These are phyloP conservation scores for Fusarium zealandicum DNA, from an alignment of 2,329 filamentous ascomycete genomes.

Conservation along the genomic window DNA sequence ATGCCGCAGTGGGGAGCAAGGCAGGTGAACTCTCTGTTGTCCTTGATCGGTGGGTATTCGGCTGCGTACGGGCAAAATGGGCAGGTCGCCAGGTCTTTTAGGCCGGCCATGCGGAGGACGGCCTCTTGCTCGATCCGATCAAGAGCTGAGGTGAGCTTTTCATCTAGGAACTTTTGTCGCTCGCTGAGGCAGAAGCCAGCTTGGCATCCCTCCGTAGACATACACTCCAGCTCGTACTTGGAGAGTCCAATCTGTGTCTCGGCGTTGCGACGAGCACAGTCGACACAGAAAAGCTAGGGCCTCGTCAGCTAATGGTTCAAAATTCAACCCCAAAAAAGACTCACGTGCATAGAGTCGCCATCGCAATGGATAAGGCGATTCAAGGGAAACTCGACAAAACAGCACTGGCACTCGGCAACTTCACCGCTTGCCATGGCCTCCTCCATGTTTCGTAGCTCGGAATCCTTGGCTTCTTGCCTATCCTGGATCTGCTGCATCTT, in stretches of 20 bases:
- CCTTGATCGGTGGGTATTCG: constrained; percentile 71
- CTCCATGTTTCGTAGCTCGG: constrained; percentile 50
- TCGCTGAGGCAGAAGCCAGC: constrained; percentile 66
- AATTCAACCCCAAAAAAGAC: constrained; percentile 15
- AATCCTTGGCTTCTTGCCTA: constrained; percentile 35
- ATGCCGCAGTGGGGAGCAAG: constrained; percentile 68
- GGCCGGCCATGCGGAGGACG: constrained; percentile 70
- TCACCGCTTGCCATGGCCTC: constrained; percentile 57
- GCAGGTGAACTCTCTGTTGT: constrained; percentile 78
- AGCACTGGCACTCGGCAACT: constrained; percentile 75
- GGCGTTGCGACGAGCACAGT: constrained; percentile 70
- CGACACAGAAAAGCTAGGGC: constrained; percentile 68
- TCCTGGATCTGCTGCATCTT: constrained; percentile 42
- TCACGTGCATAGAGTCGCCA: constrained; percentile 60
- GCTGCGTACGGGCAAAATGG: constrained; percentile 85
- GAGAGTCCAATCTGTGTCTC: constrained; percentile 72
- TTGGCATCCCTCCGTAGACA: constrained; percentile 72
- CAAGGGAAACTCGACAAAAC: constrained; percentile 70
- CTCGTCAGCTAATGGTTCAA: constrained; percentile 14
- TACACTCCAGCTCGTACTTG: constrained; percentile 74
- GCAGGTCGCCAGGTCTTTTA: constrained; percentile 77
- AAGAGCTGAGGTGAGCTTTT: constrained; percentile 66
- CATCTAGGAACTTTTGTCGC: constrained; percentile 63
- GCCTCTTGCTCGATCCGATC: constrained; percentile 76
- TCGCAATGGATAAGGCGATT: constrained; percentile 75